Base-by-base conservation (phyloP, 805 yeast species). In the Priceomyces medius region DNA sequence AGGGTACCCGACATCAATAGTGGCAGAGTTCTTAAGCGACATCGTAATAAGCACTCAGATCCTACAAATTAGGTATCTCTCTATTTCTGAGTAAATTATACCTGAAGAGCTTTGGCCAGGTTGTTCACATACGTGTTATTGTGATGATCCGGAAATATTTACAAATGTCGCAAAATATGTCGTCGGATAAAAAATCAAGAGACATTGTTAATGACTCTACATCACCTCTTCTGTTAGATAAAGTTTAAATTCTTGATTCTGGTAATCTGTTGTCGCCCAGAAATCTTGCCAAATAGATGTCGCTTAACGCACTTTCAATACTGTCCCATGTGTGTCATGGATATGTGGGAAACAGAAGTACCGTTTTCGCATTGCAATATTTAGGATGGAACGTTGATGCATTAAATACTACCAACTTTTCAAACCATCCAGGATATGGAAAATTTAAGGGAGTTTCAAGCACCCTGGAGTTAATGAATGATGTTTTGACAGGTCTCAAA, bases 251-350 rank as follows among this genome's bases (percentile, higher is more conserved):
- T n/a, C n/a, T n/a, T n/a, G n/a, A n/a, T n/a, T n/a, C n/a, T n/a
- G n/a, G n/a, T n/a, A n/a, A n/a, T n/a, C n/a, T n/a, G n/a, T n/a
- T n/a, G n/a, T n/a, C n/a, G n/a, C n/a, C n/a, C n/a, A n/a, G n/a
- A n/a, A n/a, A n/a, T n/a, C n/a, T n/a, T n/a, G n/a, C n/a, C n/a
- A n/a, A n/a, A n/a, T n/a, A n/a, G 13, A 42, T 42, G 45, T 10
- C 18, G 10, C 19, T 20, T 4, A 44, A 34, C 10, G 26, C 59
- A 18, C 64, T 81, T 4, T 75, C 83, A 0, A 68, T 81, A 3
- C 86, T 80, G 59, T 81, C 87, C 4, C 88, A 83, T 56, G 88
- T 82, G 10, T 82, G 75, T 6, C 88, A 82, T 56, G 88, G 88
- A 2, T 82, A 81, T 48, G 88, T 83, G 26, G 88, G 88, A 0